phyloP scores from a whole-genome alignment of 495 filamentous ascomycete species.

The Daldinia loculata region DNA sequence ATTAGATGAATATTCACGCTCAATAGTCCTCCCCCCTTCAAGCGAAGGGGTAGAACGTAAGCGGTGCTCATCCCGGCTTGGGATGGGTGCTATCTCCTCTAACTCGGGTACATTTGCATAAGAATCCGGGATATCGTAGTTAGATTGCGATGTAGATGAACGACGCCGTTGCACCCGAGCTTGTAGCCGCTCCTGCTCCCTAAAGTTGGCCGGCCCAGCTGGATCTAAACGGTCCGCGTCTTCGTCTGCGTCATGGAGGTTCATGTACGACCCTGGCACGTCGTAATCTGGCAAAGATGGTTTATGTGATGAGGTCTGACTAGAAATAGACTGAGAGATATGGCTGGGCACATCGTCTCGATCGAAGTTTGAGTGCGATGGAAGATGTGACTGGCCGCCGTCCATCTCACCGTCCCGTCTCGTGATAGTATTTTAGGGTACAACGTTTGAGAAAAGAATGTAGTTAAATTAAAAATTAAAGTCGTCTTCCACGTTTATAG shows the following conservation, averaged over 20 bases:
- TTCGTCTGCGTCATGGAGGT: conserved; percentile 50
- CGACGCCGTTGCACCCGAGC: conserved; percentile 24
- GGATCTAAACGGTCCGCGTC: conserved; percentile 47
- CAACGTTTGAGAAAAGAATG: background rate
- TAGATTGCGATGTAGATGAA: conserved; percentile 29
- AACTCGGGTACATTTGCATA: conserved; percentile 61
- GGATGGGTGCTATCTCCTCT: conserved; percentile 53
- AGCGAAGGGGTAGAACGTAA: conserved; percentile 41
- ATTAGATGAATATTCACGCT: conserved; percentile 19
- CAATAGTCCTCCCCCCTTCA: conserved; percentile 38
- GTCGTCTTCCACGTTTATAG: background rate
- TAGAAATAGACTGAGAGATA: background rate
- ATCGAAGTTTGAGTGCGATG: conserved; percentile 9
- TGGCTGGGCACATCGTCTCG: background rate
- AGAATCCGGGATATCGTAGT: conserved; percentile 57
- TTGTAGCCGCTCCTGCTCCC: conserved; percentile 17
- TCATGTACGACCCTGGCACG: conserved; percentile 49
- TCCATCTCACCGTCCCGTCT: conserved; percentile 22
- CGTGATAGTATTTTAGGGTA: background rate
- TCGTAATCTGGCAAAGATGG: conserved; percentile 41
- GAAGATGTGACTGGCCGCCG: background rate
- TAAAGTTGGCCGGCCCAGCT: conserved; percentile 25
- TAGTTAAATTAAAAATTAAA: background rate
- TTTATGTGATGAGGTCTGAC: conserved; percentile 12
- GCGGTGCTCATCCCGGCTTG: conserved; percentile 53